Evolutionary conservation across 495 filamentous ascomycete genomes (phyloP), one percentile per base, ranked within the genome.

Genomic region (Patellaria atrata): DNA sequence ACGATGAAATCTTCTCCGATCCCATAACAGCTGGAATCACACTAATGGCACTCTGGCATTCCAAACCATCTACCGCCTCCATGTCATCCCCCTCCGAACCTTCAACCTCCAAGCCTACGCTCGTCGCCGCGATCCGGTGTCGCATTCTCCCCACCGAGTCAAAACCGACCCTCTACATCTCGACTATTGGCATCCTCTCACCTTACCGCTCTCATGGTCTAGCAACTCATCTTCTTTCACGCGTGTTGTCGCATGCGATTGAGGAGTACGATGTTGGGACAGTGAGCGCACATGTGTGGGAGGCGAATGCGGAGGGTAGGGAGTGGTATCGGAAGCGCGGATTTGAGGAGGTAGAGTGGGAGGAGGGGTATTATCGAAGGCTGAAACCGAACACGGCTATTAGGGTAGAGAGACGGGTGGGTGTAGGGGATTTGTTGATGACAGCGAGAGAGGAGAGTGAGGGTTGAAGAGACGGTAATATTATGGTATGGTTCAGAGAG

Each of bases 281-380:
- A 10, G 67, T 84, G 8, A 85, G 81, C 34, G 89, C 89, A 10
- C 89, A 97, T 60, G 89, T 96, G 2, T 94, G 92, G 77, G 82
- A 89, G 40, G 74, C 77, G 38, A 96, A 97, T 51, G 67, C 71
- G 8, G 89, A 93, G 26, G 89, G 71, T 0, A 54, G 91, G 51
- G 67, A 70, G 38, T 97, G 89, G 89, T 97, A 97, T 63, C 43
- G 54, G 14, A 68, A 70, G 36, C 66, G 83, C n/a, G 84, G 87
- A 3, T 97, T 97, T 43, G 53, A 55, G 38, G 55, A 65, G 5
- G 61, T 73, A 22, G 59, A 63, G 11, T 68, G 58, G 13, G 53
- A 59, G 29, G 61, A 75, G 39, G 77, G 73, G 6, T 97, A 96
- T 58, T 97, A 97, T 62, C 70, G 75, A 38, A 77, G 77, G 39